Evolutionary conservation across 345 rosid species (phyloP), one percentile per base, ranked within the genome.

Genomic region (Jatropha curcas): DNA sequence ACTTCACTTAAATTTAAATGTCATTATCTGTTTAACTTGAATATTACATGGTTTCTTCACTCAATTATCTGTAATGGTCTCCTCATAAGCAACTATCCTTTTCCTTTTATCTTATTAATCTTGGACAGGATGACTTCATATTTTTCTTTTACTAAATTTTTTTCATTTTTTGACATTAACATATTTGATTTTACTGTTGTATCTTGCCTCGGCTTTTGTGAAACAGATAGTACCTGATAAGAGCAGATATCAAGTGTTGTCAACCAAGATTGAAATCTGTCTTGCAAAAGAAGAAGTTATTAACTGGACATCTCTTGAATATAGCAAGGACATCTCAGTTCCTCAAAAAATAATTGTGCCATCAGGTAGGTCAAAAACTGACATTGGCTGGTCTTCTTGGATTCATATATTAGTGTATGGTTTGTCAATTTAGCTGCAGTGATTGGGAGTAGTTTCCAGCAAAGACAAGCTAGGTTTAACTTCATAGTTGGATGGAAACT

Each of bases 291-390:
- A 89, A n/a, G 98, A 88, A 76, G 60, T 71, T 34, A 71, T 88
- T 58, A 87, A 85, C 3, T 95, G 99, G 98, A 71, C 85, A 7
- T 76, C 98, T 73, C 99, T 95, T 24, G 98, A 91, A 80, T 92
- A 82, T 60, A 79, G 79, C 79, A 80, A 80, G 67, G 85, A 83
- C n/a, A 80, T 53, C 51, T 43, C 68, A 55, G 77, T 88, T 67
- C 73, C 77, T 33, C 88, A 68, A 66, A 85, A 77, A 77, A 76
- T 76, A 50, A 79, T 72, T 75, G 80, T 79, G 14, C 64, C 90
- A 24, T 74, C 90, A 75, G 87, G 94, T 88, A 35, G 5, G 72
- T 46, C 22, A 7, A 16, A 4, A 35, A 20, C 24, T 37, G 19
- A 34, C 20, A 34, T n/a, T n/a, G 14, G 28, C 48, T 10, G 19